These are phyloP conservation scores for Macrophomina phaseolina DNA, from an alignment of 2,329 filamentous ascomycete genomes.

Conservation along the genomic window DNA sequence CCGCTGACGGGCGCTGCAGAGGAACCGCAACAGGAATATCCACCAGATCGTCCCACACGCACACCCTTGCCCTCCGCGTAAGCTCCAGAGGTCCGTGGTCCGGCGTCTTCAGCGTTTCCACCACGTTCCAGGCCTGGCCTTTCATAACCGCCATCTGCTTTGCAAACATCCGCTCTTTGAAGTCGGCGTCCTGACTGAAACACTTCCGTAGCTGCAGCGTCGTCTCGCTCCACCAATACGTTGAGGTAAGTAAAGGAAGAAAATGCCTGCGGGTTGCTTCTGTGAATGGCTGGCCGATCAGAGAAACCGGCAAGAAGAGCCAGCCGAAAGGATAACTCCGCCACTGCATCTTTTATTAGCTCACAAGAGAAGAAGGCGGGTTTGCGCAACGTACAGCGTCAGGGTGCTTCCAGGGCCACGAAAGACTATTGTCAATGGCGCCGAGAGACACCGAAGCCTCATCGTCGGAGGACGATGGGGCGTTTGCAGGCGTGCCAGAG, in stretches of 20 bases:
- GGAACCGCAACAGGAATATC: conserved; percentile 95
- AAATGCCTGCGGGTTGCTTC: conserved; percentile 94
- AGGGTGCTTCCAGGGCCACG: conserved; percentile 99
- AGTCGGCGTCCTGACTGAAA: conserved; percentile 92
- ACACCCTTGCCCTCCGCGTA: conserved; percentile 86
- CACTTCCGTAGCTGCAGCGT: conserved; percentile 83
- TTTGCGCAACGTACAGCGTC: conserved; percentile 71
- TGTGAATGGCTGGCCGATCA: conserved; percentile 95
- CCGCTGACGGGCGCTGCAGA: conserved; percentile 82
- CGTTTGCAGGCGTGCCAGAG: conserved; percentile 61
- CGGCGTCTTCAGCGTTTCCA: conserved; percentile 90
- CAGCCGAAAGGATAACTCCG: conserved; percentile 96
- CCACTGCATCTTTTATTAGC: conserved; percentile 55
- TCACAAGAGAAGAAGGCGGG: conserved; percentile 13
- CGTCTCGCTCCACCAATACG: conserved; percentile 96
- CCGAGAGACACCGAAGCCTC: conserved; percentile 74
- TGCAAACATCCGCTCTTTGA: conserved; percentile 99
- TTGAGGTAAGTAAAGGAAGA: conserved; percentile 91
- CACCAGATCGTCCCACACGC: conserved; percentile 97
- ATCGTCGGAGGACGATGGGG: conserved; percentile 44
- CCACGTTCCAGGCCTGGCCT: conserved; percentile 98
- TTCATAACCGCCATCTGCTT: conserved; percentile 99
- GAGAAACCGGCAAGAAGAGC: conserved; percentile 94
- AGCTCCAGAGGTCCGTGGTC: conserved; percentile 95
- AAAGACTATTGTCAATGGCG: conserved; percentile 96